Evolutionary conservation across 2,329 filamentous ascomycete genomes (phyloP).

Genomic region (Diaporthe citri): DNA sequence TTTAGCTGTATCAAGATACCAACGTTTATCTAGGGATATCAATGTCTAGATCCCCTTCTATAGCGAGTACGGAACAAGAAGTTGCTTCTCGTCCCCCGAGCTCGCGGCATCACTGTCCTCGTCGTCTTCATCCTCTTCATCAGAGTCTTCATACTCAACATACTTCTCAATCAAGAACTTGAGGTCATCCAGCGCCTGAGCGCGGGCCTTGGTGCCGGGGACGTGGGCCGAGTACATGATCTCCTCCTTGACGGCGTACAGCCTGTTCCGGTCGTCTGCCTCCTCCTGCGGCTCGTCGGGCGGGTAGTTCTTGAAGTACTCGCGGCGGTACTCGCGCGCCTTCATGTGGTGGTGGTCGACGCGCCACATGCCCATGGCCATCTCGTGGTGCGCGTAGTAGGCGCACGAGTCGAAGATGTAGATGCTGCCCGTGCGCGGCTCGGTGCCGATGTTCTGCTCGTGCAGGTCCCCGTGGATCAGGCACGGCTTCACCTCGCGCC

Average conservation of each 20-base stretch:
- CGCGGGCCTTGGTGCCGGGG: conserved; percentile 27
- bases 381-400: conserved; percentile 58
- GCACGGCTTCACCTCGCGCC: conserved; percentile 47
- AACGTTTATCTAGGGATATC: not conserved
- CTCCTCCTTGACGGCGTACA: conserved; percentile 34
- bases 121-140: not conserved
- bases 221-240: conserved; percentile 37
- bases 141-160: conserved; percentile 26
- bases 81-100: conserved; percentile 1
- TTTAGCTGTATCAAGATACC: not conserved
- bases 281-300: conserved; percentile 38
- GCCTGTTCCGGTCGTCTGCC: conserved; percentile 37
- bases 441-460: conserved; percentile 55
- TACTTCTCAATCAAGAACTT: conserved; percentile 31
- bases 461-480: conserved; percentile 57
- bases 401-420: conserved; percentile 54
- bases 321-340: conserved; percentile 30
- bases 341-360: conserved; percentile 41
- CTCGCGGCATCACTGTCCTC: not conserved
- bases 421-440: conserved; percentile 47
- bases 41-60: not conserved
- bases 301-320: conserved; percentile 39
- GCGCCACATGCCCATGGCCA: conserved; percentile 50
- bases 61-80: conserved; percentile 1
- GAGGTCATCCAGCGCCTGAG: conserved; percentile 27